Evolutionary conservation across 1,139 yeast species (phyloP).

Genomic region (Saccharomycopsis crataegensis): DNA sequence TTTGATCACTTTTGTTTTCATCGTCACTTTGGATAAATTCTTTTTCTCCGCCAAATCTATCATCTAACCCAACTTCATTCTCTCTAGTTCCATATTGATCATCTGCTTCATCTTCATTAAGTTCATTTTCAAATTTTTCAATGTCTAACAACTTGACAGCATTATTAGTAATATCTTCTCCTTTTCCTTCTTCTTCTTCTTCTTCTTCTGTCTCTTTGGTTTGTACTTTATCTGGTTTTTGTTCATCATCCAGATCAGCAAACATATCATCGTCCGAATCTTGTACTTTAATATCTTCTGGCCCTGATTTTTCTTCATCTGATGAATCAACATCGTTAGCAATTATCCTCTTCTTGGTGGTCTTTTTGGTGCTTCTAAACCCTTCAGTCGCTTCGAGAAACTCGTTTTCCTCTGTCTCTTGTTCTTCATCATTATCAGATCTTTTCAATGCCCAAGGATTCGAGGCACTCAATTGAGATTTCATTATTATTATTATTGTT

Average conservation of each 20-base stretch:
- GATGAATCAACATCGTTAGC: background rate
- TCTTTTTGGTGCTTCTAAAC: background rate
- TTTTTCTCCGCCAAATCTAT: conserved; percentile 6
- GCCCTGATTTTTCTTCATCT: conserved; percentile 1
- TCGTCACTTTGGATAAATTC: conserved; percentile 10
- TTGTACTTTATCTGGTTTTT: background rate
- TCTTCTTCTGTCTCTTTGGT: conserved; percentile 18
- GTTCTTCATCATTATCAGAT: background rate
- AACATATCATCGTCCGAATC: conserved; percentile 16
- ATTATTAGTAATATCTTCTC: conserved; percentile 9
- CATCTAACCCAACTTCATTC: conserved; percentile 1
- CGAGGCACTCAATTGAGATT: conserved; percentile 6
- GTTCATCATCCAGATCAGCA: conserved; percentile 13
- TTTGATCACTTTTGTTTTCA: conserved; percentile 14
- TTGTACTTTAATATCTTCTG: background rate
- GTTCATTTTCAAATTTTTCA: conserved; percentile 6
- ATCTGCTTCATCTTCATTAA: conserved; percentile 13
- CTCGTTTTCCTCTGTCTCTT: conserved; percentile 4
- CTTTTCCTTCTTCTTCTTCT: conserved; percentile 17
- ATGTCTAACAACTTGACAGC: conserved; percentile 11
- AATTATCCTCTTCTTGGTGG: background rate
- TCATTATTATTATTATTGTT: conserved; percentile 2
- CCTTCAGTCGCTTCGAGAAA: conserved; percentile 7
- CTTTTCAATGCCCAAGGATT: conserved; percentile 10
- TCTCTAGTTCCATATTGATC: conserved; percentile 1